Percentiles rank a stretch among this genome's conserved stretches.
These are phyloP conservation scores for Corinectria fuckeliana DNA, from an alignment of 2,329 filamentous ascomycete genomes.

Conservation along the genomic window DNA sequence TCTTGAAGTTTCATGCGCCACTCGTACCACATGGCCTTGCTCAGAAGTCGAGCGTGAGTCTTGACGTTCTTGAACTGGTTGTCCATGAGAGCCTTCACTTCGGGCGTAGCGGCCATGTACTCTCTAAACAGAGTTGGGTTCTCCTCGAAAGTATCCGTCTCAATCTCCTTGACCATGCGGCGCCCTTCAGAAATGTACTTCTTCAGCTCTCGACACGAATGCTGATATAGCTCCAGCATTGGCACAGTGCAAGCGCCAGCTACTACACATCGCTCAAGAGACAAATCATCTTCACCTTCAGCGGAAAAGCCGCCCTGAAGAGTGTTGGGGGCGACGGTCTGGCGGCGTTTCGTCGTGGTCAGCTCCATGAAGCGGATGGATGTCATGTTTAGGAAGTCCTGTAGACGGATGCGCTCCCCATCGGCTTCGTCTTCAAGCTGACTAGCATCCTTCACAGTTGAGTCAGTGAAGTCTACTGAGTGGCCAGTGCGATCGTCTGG, in stretches of 20 bases:
- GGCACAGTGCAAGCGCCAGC: constrained; percentile 91
- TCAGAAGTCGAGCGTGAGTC: constrained; percentile 85
- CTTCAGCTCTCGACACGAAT: constrained; percentile 94
- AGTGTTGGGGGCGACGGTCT: constrained; percentile 72
- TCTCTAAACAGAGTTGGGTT: constrained; percentile 92
- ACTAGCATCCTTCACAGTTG: constrained; percentile 47
- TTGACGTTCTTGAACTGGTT: constrained; percentile 98
- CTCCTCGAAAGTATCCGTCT: constrained; percentile 84
- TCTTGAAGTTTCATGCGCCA: constrained; percentile 91
- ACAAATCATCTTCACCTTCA: constrained; percentile 57
- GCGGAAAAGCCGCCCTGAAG: constrained; percentile 50
- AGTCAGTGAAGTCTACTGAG: constrained; percentile 53
- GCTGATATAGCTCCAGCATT: constrained; percentile 92
- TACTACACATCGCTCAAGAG: constrained; percentile 80
- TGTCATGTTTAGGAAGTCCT: constrained; percentile 93
- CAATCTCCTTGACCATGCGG: constrained; percentile 88
- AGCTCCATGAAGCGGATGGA: constrained; percentile 98
- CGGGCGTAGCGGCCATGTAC: constrained; percentile 83
- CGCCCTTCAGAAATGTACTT: constrained; percentile 95
- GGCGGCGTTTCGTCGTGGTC: constrained; percentile 91
- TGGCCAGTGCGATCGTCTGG: constrained; percentile 55
- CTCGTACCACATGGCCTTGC: constrained; percentile 97
- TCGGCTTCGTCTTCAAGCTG: constrained; percentile 57
- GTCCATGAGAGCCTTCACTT: constrained; percentile 88
- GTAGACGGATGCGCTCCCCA: constrained; percentile 75